Conservation (phyloP, 1,284 basidiomycete genomes). For the Ganoderma boninense region DNA sequence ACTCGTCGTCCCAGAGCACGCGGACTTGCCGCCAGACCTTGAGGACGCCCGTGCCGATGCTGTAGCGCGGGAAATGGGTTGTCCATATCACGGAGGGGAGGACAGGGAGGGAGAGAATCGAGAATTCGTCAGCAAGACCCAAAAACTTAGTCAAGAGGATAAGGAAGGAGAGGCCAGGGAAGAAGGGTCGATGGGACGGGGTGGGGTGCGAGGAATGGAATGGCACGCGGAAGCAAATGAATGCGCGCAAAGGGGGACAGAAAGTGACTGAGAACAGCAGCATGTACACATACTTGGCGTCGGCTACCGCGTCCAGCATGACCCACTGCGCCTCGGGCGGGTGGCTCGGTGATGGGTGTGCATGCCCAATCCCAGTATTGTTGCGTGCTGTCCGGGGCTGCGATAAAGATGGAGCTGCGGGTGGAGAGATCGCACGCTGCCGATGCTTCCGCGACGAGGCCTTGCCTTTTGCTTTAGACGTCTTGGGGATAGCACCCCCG, state of each 20-base stretch:
- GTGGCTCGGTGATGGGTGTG: background rate
- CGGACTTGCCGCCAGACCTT: constrained; percentile 47
- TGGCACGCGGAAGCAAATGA: background rate
- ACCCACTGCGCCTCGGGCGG: constrained; percentile 54
- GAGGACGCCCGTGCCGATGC: constrained; percentile 48
- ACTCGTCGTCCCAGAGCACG: constrained; percentile 40
- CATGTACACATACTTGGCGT: constrained; percentile 66
- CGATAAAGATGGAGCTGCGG: background rate
- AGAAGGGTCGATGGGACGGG: background rate
- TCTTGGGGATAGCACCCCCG: constrained; percentile 17
- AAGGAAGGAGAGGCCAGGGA: background rate
- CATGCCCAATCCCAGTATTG: constrained; percentile 1
- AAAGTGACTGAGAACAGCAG: background rate
- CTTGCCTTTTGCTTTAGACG: constrained; percentile 20
- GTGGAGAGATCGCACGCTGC: background rate
- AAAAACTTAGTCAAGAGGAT: background rate
- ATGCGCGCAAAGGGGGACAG: background rate
- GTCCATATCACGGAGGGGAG: background rate
- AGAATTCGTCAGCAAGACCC: constrained; percentile 11
- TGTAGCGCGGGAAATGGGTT: constrained; percentile 29
- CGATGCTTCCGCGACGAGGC: constrained; percentile 1
- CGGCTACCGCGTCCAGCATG: constrained; percentile 57
- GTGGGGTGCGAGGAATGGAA: constrained; percentile 11
- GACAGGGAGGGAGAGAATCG: background rate
- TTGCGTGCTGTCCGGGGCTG: constrained; percentile 16